Evolutionary conservation across 2,329 filamentous ascomycete genomes (phyloP).

Genomic region (Aureobasidium sp.): DNA sequence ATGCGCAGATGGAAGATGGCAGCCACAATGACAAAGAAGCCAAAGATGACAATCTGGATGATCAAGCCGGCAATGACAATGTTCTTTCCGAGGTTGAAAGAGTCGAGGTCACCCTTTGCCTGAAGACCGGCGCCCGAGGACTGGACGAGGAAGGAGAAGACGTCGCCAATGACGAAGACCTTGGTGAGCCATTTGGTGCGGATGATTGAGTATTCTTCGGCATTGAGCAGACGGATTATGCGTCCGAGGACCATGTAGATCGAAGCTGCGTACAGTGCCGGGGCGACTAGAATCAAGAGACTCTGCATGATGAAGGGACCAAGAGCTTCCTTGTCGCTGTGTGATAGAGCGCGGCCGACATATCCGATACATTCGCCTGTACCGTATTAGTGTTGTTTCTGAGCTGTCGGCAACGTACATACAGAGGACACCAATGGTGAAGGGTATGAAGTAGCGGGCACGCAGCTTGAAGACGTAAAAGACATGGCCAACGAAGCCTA

Average conservation of each 20-base stretch:
- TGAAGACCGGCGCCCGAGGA: slow-evolving; percentile 37
- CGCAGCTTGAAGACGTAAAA: slow-evolving; percentile 7
- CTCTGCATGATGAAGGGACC: slow-evolving; percentile 38
- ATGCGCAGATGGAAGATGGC: slow-evolving; percentile 27
- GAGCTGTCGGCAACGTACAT: slow-evolving; percentile 13
- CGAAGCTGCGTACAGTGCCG: slow-evolving; percentile 44
- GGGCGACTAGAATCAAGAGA: slow-evolving; percentile 43
- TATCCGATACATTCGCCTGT: slow-evolving; percentile 47
- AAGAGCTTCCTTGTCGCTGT: slow-evolving; percentile 26
- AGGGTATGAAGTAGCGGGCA: slow-evolving; percentile 38
- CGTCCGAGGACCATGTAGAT: slow-evolving; percentile 46
- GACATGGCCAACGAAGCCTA: not conserved
- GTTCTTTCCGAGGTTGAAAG: slow-evolving; percentile 32
- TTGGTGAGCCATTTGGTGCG: slow-evolving; percentile 40
- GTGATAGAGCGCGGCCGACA: slow-evolving; percentile 41
- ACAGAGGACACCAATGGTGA: slow-evolving; percentile 44
- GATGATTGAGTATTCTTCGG: slow-evolving; percentile 38
- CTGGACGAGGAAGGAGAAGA: slow-evolving; percentile 44
- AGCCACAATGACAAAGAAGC: slow-evolving; percentile 39
- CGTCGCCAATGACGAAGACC: slow-evolving; percentile 43
- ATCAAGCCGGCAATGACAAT: slow-evolving; percentile 44
- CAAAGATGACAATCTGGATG: slow-evolving; percentile 46
- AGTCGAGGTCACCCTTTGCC: slow-evolving; percentile 27
- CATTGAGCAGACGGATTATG: slow-evolving; percentile 37
- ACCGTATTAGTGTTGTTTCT: not conserved